Percentiles rank a stretch among this genome's conserved stretches.
phyloP scores from a whole-genome alignment of 2,329 filamentous ascomycete species.

The Sporothrix brunneoviolacea region DNA sequence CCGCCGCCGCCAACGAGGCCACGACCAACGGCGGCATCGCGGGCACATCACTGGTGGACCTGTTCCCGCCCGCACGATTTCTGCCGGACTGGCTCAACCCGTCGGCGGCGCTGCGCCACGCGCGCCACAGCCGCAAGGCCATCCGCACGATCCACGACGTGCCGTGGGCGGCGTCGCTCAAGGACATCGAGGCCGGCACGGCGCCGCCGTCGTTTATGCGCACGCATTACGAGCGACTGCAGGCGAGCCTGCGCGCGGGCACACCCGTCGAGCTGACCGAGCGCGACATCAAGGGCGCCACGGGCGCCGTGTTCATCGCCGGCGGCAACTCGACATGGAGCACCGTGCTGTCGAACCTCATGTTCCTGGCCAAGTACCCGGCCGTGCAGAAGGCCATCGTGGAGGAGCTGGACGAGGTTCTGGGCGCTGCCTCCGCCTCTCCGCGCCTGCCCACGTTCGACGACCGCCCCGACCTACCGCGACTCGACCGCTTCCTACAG shows the following conservation, averaged over 20 bases:
- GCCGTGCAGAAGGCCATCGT: conserved; percentile 41
- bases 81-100: conserved; percentile 27
- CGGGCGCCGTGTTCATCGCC: conserved; percentile 41
- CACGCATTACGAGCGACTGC: conserved; percentile 25
- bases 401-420: conserved; percentile 39
- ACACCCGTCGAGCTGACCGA: conserved; percentile 29
- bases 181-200: conserved; percentile 27
- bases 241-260: conserved; percentile 23
- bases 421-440: conserved; percentile 26
- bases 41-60: conserved; percentile 37
- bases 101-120: conserved; percentile 17
- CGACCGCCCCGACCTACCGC: conserved; percentile 37
- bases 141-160: conserved; percentile 37
- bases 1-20: conserved; percentile 19
- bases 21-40: conserved; percentile 26
- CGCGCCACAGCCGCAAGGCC: conserved; percentile 24
- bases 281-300: conserved; percentile 43
- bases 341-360: conserved; percentile 34
- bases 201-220: conserved; percentile 27
- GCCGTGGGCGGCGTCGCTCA: conserved; percentile 30
- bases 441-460: conserved; percentile 37
- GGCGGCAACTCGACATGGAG: conserved; percentile 41
- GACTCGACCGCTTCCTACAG: conserved; percentile 40
- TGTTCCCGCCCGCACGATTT: conserved; percentile 38
- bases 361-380: conserved; percentile 37